These are phyloP conservation scores for Teunomyces kruisii DNA, from an alignment of 805 yeast genomes.

Conservation along the genomic window DNA sequence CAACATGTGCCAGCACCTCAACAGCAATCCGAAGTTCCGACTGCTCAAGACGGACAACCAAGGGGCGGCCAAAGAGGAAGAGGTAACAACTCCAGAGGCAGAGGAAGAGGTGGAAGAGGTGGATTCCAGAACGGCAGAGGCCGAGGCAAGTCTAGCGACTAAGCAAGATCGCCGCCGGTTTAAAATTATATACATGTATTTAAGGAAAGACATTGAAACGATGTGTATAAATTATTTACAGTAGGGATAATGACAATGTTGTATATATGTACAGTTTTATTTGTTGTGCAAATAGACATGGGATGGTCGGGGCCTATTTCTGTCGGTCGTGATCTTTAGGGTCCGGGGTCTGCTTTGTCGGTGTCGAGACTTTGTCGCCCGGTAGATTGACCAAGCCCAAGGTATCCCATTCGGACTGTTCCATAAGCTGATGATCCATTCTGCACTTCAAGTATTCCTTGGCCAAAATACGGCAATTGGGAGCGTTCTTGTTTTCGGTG, in stretches of 20 bases:
- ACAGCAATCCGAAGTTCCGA: not conserved
- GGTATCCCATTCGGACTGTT: slow-evolving; percentile 42
- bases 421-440: slow-evolving; percentile 68
- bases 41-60: not conserved
- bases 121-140: slow-evolving; percentile 1
- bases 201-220: too few species aligned
- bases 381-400: slow-evolving; percentile 43
- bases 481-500: slow-evolving; percentile 80
- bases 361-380: slow-evolving; percentile 21
- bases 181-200: too few species aligned
- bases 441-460: slow-evolving; percentile 80
- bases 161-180: not conserved
- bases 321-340: not conserved
- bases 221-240: slow-evolving; percentile 1
- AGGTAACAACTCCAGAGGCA: not conserved
- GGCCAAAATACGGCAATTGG: slow-evolving; percentile 85
- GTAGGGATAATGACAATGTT: not conserved
- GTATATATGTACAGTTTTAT: not conserved
- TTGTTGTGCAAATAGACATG: not conserved
- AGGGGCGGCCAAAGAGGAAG: not conserved
- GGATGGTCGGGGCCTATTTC: not conserved
- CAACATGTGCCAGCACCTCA: slow-evolving; percentile 3
- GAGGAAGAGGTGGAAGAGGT: slow-evolving; percentile 10
- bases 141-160: not conserved
- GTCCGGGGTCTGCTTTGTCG: not conserved